Conservation (phyloP, 2,329 filamentous ascomycete species). For the Trichoderma oligosporum region DNA sequence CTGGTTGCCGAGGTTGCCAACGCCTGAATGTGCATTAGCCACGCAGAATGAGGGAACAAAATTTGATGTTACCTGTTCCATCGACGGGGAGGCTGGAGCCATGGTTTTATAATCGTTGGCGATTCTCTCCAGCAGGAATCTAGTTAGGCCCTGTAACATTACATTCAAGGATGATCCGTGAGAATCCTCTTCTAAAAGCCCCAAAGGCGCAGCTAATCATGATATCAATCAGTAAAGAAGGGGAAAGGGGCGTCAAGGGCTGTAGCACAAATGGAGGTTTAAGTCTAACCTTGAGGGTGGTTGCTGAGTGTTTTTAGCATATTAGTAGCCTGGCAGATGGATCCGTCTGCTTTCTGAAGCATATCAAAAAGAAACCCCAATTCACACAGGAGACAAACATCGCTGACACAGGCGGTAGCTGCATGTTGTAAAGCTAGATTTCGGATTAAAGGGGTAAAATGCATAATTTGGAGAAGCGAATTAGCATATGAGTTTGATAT, state of each 20-base stretch:
- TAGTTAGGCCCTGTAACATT: conserved; percentile 81
- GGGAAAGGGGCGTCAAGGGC: too few species aligned
- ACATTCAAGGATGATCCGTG: conserved; percentile 68
- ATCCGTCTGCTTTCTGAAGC: conserved; percentile 90
- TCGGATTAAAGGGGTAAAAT: conserved; percentile 82
- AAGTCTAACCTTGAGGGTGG: conserved; percentile 64
- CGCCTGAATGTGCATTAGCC: conserved; percentile 25
- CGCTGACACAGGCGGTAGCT: conserved; percentile 75
- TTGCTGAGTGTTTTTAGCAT: conserved; percentile 84
- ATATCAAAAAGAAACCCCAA: conserved; percentile 96
- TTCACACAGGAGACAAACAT: conserved; percentile 86
- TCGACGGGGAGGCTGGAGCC: conserved; percentile 54
- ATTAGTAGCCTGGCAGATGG: conserved; percentile 95
- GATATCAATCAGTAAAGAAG: background rate
- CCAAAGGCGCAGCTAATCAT: conserved; percentile 61
- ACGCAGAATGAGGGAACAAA: background rate
- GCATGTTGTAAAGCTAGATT: conserved; percentile 88
- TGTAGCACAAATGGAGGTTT: background rate
- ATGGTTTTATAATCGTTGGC: conserved; percentile 71
- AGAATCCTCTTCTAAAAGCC: conserved; percentile 79
- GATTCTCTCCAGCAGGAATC: conserved; percentile 82
- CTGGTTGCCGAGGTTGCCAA: conserved; percentile 68
- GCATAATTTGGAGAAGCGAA: conserved; percentile 81
- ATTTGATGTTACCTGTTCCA: conserved; percentile 60
- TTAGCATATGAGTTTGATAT: conserved; percentile 97